phyloP scores from a whole-genome alignment of 345 rosid genomes.

The Anacardium occidentale region DNA sequence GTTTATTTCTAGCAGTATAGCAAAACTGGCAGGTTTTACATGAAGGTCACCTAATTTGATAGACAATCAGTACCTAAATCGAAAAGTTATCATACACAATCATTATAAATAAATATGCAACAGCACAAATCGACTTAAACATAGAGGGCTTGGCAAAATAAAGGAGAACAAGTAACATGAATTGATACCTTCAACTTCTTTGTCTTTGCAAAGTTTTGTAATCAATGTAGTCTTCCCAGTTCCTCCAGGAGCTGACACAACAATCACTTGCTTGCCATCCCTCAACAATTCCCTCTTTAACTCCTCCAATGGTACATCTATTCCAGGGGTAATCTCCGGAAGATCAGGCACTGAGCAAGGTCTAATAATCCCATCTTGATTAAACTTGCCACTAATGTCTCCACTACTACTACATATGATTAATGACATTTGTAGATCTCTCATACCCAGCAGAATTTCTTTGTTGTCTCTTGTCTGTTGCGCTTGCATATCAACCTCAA shows the following conservation, averaged over 20 bases:
- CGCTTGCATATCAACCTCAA: slow-evolving; percentile 19
- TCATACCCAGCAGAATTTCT: neutral
- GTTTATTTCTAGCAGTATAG: neutral
- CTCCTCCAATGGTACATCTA: slow-evolving; percentile 25
- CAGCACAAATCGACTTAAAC: neutral
- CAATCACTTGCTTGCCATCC: slow-evolving; percentile 19
- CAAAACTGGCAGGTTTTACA: neutral
- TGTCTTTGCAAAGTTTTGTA: slow-evolving; percentile 38
- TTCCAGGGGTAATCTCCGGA: slow-evolving; percentile 30
- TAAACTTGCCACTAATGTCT: slow-evolving; percentile 2
- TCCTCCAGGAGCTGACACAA: slow-evolving; percentile 58
- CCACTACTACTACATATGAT: slow-evolving; percentile 7
- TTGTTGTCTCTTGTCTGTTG: slow-evolving; percentile 24
- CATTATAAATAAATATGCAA: neutral
- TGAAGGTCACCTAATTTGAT: neutral
- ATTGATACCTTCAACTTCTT: slow-evolving; percentile 40
- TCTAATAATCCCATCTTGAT: neutral
- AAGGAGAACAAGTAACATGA: neutral
- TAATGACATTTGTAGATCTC: neutral
- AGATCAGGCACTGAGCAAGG: slow-evolving; percentile 34
- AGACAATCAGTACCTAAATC: neutral
- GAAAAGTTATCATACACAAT: too few species aligned
- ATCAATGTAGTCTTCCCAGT: slow-evolving; percentile 56
- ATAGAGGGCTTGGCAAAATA: too few species aligned
- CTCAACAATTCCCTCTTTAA: slow-evolving; percentile 21